Conservation (phyloP, 352 stramenopile species). For the Pythium brassicae region DNA sequence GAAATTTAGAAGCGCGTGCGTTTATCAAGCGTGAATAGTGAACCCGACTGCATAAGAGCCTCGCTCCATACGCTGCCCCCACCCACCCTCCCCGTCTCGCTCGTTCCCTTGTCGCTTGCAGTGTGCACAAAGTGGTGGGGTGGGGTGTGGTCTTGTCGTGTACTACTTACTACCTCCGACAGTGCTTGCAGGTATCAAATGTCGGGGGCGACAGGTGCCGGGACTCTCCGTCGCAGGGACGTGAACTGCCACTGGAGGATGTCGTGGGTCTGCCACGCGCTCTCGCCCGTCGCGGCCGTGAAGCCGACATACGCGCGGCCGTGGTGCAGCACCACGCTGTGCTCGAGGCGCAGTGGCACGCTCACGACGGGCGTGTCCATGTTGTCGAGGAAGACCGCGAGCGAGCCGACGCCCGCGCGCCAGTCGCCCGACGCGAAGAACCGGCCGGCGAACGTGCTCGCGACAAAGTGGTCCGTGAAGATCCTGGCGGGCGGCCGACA, state of each 20-base stretch:
- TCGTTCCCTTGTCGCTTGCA: too few relatives aligned
- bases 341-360: conserved; percentile 84
- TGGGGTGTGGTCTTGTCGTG: too few relatives aligned
- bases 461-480: conserved; percentile 54
- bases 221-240: conserved; percentile 36
- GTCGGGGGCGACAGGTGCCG: conserved; percentile 8
- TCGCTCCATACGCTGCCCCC: too few relatives aligned
- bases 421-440: conserved; percentile 70
- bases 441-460: conserved; percentile 46
- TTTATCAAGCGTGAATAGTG: conserved; percentile 12
- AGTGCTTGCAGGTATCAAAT: background rate
- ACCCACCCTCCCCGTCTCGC: too few relatives aligned
- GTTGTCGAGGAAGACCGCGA: conserved; percentile 88
- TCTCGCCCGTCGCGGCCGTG: conserved; percentile 80
- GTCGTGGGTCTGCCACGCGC: conserved; percentile 87
- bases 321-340: conserved; percentile 75
- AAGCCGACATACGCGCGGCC: conserved; percentile 90
- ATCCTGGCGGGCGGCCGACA: conserved; percentile 31
- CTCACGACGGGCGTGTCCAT: conserved; percentile 71
- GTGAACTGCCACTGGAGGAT: conserved; percentile 83
- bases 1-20: conserved; percentile 12
- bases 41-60: conserved; percentile 16
- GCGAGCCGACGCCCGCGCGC: conserved; percentile 56
- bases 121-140: too few relatives aligned
- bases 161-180: too few relatives aligned